Evolutionary conservation across 2,329 filamentous ascomycete genomes (phyloP).

Genomic region (Colletotrichum coccodes): DNA sequence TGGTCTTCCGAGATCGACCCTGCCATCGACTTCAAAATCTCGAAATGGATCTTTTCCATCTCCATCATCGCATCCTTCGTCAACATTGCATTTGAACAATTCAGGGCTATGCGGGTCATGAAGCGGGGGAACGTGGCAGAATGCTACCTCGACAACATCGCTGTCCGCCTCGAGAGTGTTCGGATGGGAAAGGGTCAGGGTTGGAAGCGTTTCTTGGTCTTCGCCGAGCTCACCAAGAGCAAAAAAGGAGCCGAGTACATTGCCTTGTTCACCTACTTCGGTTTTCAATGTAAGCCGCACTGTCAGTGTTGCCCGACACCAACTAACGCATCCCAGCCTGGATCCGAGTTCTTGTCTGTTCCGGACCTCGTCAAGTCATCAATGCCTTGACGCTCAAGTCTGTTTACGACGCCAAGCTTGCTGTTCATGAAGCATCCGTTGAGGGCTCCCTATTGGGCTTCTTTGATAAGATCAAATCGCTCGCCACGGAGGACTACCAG

Average conservation of each 20-base stretch:
- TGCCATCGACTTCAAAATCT: constrained; percentile 78
- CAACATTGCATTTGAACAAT: constrained; percentile 82
- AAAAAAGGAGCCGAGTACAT: constrained; percentile 92
- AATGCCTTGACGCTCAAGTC: constrained; percentile 91
- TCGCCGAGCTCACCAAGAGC: constrained; percentile 89
- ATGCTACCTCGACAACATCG: constrained; percentile 89
- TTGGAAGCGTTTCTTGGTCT: constrained; percentile 92
- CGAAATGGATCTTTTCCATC: constrained; percentile 94
- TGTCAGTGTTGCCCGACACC: neutral
- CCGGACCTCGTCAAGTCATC: constrained; percentile 90
- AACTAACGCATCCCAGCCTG: constrained; percentile 66
- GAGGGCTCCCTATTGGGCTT: constrained; percentile 77
- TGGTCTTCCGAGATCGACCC: constrained; percentile 90
- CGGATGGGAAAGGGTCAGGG: constrained; percentile 80
- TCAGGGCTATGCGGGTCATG: constrained; percentile 84
- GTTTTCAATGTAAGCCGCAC: constrained; percentile 63
- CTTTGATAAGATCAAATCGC: constrained; percentile 80
- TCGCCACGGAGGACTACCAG: constrained; percentile 78
- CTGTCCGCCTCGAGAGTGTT: constrained; percentile 85
- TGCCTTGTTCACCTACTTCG: constrained; percentile 91
- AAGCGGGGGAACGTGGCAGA: constrained; percentile 87
- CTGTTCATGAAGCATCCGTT: constrained; percentile 59
- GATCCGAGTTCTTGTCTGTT: constrained; percentile 88
- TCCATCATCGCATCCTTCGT: constrained; percentile 93
- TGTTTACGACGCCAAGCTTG: constrained; percentile 81